phyloP scores from a whole-genome alignment of 768 basidiomycete species.

The Galerina sulciceps region DNA sequence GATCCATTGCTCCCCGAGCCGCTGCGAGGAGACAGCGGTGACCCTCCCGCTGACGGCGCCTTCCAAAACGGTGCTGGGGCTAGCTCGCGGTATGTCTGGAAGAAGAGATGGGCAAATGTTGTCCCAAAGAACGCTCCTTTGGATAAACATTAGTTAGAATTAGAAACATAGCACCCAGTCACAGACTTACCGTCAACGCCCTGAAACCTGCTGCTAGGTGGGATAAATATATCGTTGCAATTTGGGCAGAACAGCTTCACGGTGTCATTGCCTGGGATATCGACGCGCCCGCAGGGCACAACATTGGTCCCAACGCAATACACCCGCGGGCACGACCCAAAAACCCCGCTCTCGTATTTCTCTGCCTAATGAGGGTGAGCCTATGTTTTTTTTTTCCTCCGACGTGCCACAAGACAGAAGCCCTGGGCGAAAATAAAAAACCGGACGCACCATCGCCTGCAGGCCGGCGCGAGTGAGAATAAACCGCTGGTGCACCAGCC shows the following conservation, averaged over 20 bases:
- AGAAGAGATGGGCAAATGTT: slow-evolving; percentile 97
- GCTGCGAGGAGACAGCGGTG: slow-evolving; percentile 62
- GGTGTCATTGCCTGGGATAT: slow-evolving; percentile 94
- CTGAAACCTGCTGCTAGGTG: slow-evolving; percentile 93
- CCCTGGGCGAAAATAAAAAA: too few relatives aligned
- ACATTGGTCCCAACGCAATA: slow-evolving; percentile 90
- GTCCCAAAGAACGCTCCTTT: slow-evolving; percentile 98
- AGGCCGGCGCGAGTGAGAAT: slow-evolving; percentile 94
- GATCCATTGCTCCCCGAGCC: slow-evolving; percentile 52
- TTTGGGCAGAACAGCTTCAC: slow-evolving; percentile 98
- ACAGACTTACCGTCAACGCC: slow-evolving; percentile 84
- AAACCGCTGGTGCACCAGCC: slow-evolving; percentile 96
- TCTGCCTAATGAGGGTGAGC: slow-evolving; percentile 65
- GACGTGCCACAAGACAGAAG: slow-evolving; percentile 7
- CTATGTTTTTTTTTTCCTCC: background rate
- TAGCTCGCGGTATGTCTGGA: slow-evolving; percentile 97
- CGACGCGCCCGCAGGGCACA: slow-evolving; percentile 93
- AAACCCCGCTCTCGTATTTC: slow-evolving; percentile 91
- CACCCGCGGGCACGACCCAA: slow-evolving; percentile 95
- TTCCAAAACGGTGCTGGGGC: slow-evolving; percentile 93
- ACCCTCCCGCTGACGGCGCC: slow-evolving; percentile 56
- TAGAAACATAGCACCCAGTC: background rate
- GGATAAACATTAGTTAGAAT: slow-evolving; percentile 7
- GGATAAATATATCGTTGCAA: slow-evolving; percentile 96
- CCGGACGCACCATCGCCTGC: slow-evolving; percentile 82